phyloP scores from a whole-genome alignment of 345 rosid species.

The Brassica juncea region DNA sequence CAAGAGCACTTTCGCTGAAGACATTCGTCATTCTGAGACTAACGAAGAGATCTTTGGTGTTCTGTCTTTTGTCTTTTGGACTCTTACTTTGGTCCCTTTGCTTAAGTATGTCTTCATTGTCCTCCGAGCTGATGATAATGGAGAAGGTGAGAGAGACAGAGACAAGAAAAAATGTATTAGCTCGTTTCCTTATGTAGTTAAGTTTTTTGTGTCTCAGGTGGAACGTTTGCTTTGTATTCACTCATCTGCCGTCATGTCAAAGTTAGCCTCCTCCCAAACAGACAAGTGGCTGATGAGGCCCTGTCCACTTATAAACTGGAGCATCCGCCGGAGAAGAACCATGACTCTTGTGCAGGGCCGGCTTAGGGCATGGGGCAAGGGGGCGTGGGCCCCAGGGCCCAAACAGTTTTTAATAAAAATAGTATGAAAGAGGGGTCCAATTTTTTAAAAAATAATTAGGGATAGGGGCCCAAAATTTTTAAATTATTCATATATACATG shows the following conservation, averaged over 20 bases:
- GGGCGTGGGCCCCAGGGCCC: no score
- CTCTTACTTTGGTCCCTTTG: conserved; percentile 90
- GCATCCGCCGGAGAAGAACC: conserved; percentile 66
- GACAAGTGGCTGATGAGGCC: conserved; percentile 94
- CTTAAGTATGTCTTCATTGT: conserved; percentile 94
- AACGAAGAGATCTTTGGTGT: conserved; percentile 97
- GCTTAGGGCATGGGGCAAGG: no score
- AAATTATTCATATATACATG: no score
- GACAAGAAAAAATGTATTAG: neutral
- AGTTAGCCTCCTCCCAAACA: conserved; percentile 91
- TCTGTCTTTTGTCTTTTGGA: conserved; percentile 96
- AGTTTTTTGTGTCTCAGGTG: conserved; percentile 50
- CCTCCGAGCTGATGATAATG: conserved; percentile 94
- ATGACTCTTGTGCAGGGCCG: conserved; percentile 60
- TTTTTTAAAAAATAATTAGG: no score
- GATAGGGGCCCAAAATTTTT: no score
- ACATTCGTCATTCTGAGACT: conserved; percentile 83
- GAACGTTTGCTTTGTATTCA: conserved; percentile 95
- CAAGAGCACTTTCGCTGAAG: conserved; percentile 96
- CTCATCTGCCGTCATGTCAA: conserved; percentile 89
- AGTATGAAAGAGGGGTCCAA: no score
- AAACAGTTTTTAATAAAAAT: no score
- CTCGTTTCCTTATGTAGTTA: neutral
- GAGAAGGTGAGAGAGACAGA: conserved; percentile 69
- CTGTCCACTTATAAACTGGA: conserved; percentile 92